Conservation (phyloP, 129 eudicot genomes). For the Chrysanthemum seticuspe region DNA sequence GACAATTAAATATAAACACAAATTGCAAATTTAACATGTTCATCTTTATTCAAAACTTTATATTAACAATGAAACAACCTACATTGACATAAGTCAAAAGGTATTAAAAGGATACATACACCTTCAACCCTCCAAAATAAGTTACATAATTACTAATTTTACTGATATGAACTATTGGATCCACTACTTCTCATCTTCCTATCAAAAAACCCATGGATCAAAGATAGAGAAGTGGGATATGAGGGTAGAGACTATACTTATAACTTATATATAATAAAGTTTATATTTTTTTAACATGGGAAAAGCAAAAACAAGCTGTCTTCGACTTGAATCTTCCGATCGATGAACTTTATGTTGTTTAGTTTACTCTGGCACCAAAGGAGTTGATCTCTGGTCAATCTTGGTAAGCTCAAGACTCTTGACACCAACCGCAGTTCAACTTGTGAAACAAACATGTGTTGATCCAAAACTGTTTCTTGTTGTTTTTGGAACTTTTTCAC, state of each 20-base stretch:
- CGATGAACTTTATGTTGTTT: conserved; percentile 51
- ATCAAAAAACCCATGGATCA: conserved; percentile 29
- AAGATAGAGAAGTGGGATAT: conserved; percentile 39
- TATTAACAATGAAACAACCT: conserved; percentile 8
- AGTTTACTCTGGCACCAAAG: conserved; percentile 77
- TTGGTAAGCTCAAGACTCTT: conserved; percentile 67
- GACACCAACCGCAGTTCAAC: conserved; percentile 72
- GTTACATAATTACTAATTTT: conserved; percentile 10
- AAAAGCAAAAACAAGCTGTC: conserved; percentile 69
- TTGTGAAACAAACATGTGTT: conserved; percentile 49
- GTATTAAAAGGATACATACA: conserved; percentile 19
- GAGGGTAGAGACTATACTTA: conserved; percentile 21
- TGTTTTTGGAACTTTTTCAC: conserved; percentile 74
- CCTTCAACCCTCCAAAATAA: conserved; percentile 23
- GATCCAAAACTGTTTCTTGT: conserved; percentile 39
- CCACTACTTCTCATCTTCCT: conserved; percentile 39
- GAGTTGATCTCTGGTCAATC: conserved; percentile 64
- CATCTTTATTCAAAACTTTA: background rate
- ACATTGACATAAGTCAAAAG: background rate
- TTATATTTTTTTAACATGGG: conserved; percentile 49
- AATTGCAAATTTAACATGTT: conserved; percentile 2
- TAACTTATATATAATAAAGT: background rate
- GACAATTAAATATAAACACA: background rate
- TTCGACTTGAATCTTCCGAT: conserved; percentile 53
- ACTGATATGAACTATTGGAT: conserved; percentile 22